Base-by-base conservation (phyloP, 2,329 filamentous ascomycete genomes). In the Ascochyta viciae-villosae region DNA sequence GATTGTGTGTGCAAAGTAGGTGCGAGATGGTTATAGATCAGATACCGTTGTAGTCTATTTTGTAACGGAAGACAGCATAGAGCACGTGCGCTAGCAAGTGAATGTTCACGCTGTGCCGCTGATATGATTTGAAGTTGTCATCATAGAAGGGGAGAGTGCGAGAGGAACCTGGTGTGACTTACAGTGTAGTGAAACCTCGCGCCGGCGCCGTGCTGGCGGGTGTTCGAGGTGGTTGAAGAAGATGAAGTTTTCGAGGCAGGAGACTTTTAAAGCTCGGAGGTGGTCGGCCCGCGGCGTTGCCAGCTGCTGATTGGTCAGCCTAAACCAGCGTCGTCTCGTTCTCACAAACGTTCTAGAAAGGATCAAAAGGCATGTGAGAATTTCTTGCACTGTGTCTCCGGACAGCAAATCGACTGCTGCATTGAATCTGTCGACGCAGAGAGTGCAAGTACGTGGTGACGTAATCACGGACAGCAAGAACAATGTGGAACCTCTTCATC, bases 11-110 rank as follows among this genome's bases (percentile, higher is more conserved):
- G 9, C 19, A n/a, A 22, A 31, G 15, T 1, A 31, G 23, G 43
- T n/a, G 38, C 38, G 10, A 15, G 29, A 15, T 27, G 2, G n/a
- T 47, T 26, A 16, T 51, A 40, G 50, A 51, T 58, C 55, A 58
- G 55, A 58, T 58, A 58, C 55, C 55, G 55, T 58, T 54, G 55
- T 58, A 58, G 55, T 58, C 55, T 58, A 58, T 58, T 54, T 55
- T 57, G 50, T 54, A 58, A 58, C 50, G 50, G 55, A 58, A 54
- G 50, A 54, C 55, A 58, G 50, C 55, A 58, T 53, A 58, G 55
- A 58, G 55, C 55, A 58, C 50, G 29, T 39, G 38, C 55, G 50
- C 55, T 54, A 58, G 55, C 55, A 58, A 58, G 41, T 58, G 55
- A 58, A 58, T 58, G 55, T 54, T 58, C 50, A 53, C 55, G 46